Base-by-base conservation (phyloP, 139 green algal species). In the Coelastrella sp. region DNA sequence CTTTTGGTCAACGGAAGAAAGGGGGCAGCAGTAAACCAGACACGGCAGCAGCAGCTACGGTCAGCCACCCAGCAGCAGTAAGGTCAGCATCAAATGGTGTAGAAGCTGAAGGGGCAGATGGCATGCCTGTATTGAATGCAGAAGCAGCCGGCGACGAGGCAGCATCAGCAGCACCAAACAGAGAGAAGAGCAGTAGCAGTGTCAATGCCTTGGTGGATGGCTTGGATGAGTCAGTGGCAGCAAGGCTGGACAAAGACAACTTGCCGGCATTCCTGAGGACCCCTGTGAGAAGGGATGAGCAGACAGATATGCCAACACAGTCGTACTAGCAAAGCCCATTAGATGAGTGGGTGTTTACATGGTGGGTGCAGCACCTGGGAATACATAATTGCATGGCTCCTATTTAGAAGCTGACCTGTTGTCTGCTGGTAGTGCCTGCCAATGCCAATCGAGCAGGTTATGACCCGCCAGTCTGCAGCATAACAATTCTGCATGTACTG, bases 201-300 rank as follows among this genome's bases (percentile, higher is more conserved):
- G 58, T 80, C 22, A 57, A 25, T 70, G 85, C 70, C 9, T 57
- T 90, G 86, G 60, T 84, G n/a, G 12, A 78, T 65, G 86, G 74
- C 1, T 17, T 90, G 24, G 86, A 83, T 74, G 85, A 73, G 60
- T 70, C 74, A 10, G 73, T 90, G 19, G 84, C 84, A 24, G 56
- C 49, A 7, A 73, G 25, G 14, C 24, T 90, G 14, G 73, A 90
- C 7, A 27, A 17, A 12, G 75, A 15, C 7, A 76, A 90, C 73
- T 22, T 84, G 25, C 86, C 86, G 6, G 75, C 86, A 6, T 90
- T 90, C 58, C 60, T 90, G 14, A 14, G 86, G 8, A 90, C 75
- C 1, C 86, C 86, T 14, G 58, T 74, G 4, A 63, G 75, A 7
- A 24, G 86, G 5, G 86, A 90, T 58, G 86, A 65, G 6, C 57